Base-by-base conservation (phyloP, 2,329 filamentous ascomycete species). In the Clonostachys solani region DNA sequence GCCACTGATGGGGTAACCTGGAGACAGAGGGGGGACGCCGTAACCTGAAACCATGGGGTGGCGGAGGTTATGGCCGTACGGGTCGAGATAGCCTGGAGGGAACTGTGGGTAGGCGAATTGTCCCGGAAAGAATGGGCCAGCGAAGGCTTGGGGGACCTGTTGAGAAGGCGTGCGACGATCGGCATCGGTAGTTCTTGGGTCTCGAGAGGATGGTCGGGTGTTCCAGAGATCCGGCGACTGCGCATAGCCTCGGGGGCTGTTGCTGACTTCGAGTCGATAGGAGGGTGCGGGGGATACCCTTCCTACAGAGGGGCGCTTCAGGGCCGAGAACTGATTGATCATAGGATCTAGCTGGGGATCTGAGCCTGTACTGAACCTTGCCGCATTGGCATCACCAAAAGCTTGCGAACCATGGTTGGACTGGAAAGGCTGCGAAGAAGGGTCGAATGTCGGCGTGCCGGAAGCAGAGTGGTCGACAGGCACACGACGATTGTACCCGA, bases 381-480 rank as follows among this genome's bases (percentile, higher is more conserved):
- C 52, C 12, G 47, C 45, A 35, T 42, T 42, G 13, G 41, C 45
- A 13, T 72, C 65, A 8, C 60, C 59, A 75, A 76, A 80, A 4
- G 73, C 52, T 51, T 73, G 69, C 6, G 72, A 72, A 8, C 61
- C 66, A 2, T 74, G 71, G 51, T 78, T 76, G 51, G 73, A 60
- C 50, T 73, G 71, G 54, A 76, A 76, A 6, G 67, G 60, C 44
- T 68, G 68, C 3, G 59, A 55, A 12, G 57, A 50, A 18, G 60
- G 59, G 37, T 61, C 60, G 51, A 62, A 64, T n/a, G 52, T 46
- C 5, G 56, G 49, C 12, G 50, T 47, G 12, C 49, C 49, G 17
- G 50, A 45, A 12, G 50, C 48, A 4, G 56, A 44, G 29, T 66
- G 64, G 15, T 68, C 64, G 17, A 76, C 46, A 2, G 51, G 56